These are phyloP conservation scores for Sporothrix schenckii DNA, from an alignment of 2,329 filamentous ascomycete species.

Conservation along the genomic window DNA sequence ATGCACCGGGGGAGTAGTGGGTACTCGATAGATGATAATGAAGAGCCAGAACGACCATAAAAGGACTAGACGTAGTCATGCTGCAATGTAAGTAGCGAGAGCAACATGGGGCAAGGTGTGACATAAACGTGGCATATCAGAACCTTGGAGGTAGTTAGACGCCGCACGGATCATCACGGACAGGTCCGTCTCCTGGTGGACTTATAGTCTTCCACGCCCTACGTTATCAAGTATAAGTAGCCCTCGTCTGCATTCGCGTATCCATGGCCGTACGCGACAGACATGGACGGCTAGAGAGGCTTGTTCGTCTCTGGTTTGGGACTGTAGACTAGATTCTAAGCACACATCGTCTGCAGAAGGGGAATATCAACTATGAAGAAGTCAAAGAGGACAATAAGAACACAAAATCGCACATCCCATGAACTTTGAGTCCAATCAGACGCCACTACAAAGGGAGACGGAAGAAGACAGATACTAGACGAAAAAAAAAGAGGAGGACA, in stretches of 20 bases:
- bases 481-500: neutral
- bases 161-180: no score
- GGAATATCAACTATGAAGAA: constrained; percentile 7
- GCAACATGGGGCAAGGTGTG: no score
- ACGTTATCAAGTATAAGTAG: no score
- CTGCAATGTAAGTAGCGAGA: no score
- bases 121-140: no score
- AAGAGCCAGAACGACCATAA: no score
- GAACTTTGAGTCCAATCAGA: neutral
- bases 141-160: no score
- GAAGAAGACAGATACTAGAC: neutral
- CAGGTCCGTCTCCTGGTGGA: no score
- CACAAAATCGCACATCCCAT: neutral
- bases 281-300: neutral
- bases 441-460: constrained; percentile 6
- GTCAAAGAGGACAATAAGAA: neutral
- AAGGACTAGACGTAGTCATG: no score
- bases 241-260: neutral
- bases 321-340: no score
- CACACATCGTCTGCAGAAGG: neutral
- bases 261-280: constrained; percentile 29
- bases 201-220: no score
- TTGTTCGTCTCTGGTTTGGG: neutral
- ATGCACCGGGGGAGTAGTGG: neutral
- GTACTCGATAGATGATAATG: no score